Percentiles rank a stretch among this genome's conserved stretches.
phyloP scores from a whole-genome alignment of 2,329 filamentous ascomycete genomes.

The Sclerotiophoma versabilis region DNA sequence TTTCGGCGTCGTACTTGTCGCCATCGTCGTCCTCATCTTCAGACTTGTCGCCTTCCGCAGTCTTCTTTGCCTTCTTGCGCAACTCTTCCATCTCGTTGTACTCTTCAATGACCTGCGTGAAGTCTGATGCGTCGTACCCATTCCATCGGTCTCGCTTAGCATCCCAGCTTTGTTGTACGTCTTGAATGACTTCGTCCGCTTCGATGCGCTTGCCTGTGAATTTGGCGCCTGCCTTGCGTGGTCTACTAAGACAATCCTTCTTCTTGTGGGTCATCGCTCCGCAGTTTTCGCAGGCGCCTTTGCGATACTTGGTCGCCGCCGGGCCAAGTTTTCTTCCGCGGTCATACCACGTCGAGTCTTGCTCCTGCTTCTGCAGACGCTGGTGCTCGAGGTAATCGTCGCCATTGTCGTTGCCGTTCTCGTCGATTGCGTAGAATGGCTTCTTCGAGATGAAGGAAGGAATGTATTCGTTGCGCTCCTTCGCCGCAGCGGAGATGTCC shows the following conservation, averaged over 20 bases:
- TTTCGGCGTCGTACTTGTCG: slow-evolving; percentile 85
- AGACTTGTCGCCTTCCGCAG: slow-evolving; percentile 51
- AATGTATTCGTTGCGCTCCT: slow-evolving; percentile 98
- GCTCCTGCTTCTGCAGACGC: slow-evolving; percentile 75
- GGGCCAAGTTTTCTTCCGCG: slow-evolving; percentile 83
- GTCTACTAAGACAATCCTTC: slow-evolving; percentile 90
- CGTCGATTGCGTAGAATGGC: slow-evolving; percentile 91
- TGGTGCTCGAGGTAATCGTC: slow-evolving; percentile 99
- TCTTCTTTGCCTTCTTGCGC: slow-evolving; percentile 57
- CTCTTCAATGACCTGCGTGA: slow-evolving; percentile 84
- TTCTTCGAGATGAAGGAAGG: slow-evolving; percentile 97
- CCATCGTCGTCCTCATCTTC: slow-evolving; percentile 61
- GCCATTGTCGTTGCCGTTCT: slow-evolving; percentile 66
- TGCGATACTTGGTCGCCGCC: slow-evolving; percentile 94
- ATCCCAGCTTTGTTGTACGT: slow-evolving; percentile 91
- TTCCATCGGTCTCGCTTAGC: slow-evolving; percentile 98
- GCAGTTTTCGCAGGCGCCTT: slow-evolving; percentile 98
- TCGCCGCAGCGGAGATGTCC: slow-evolving; percentile 64
- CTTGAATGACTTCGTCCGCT: slow-evolving; percentile 85
- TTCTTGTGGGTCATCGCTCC: slow-evolving; percentile 95
- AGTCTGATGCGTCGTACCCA: slow-evolving; percentile 91
- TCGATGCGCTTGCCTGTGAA: slow-evolving; percentile 94
- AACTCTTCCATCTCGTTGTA: slow-evolving; percentile 86
- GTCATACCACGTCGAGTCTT: slow-evolving; percentile 88
- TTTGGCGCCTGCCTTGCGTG: slow-evolving; percentile 85